phyloP scores from a whole-genome alignment of 805 yeast species.

The Starmerella riodocensis region DNA sequence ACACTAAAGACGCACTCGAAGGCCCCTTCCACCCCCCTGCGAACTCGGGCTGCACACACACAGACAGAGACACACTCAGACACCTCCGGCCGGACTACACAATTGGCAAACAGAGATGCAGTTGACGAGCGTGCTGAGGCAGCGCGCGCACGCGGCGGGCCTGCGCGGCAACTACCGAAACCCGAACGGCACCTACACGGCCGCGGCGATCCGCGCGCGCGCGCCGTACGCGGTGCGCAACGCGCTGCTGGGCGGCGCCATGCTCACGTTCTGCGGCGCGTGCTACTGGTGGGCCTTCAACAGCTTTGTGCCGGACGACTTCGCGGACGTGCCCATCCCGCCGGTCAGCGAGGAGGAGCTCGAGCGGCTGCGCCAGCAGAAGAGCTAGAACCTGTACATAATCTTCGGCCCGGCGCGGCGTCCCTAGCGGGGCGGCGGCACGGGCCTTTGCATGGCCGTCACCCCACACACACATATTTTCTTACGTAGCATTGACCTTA shows the following conservation, averaged over 20 bases:
- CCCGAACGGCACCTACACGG: conserved; percentile 78
- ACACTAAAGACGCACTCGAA: too few relatives aligned
- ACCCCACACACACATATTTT: too few relatives aligned
- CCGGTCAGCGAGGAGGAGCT: conserved; percentile 74
- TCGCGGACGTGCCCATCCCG: conserved; percentile 86
- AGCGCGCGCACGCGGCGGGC: conserved; percentile 7
- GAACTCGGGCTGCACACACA: too few relatives aligned
- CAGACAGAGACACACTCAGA: too few relatives aligned
- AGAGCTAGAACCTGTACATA: neutral
- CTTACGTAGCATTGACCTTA: too few relatives aligned
- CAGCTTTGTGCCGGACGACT: conserved; percentile 49
- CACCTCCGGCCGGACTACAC: too few relatives aligned
- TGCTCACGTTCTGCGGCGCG: conserved; percentile 53
- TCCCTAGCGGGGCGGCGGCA: too few relatives aligned
- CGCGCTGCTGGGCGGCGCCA: conserved; percentile 44
- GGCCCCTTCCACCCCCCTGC: too few relatives aligned
- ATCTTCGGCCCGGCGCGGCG: too few relatives aligned
- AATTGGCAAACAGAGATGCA: too few relatives aligned
- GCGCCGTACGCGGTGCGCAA: conserved; percentile 73
- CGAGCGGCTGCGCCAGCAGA: conserved; percentile 52
- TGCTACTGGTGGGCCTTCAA: conserved; percentile 35
- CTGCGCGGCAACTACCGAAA: conserved; percentile 34
- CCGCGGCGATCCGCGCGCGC: conserved; percentile 84
- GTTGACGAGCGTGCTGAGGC: conserved; percentile 1
- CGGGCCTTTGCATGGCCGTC: too few relatives aligned